Evolutionary conservation across 1,284 basidiomycete genomes (phyloP).

Genomic region (Mycena citricolor): DNA sequence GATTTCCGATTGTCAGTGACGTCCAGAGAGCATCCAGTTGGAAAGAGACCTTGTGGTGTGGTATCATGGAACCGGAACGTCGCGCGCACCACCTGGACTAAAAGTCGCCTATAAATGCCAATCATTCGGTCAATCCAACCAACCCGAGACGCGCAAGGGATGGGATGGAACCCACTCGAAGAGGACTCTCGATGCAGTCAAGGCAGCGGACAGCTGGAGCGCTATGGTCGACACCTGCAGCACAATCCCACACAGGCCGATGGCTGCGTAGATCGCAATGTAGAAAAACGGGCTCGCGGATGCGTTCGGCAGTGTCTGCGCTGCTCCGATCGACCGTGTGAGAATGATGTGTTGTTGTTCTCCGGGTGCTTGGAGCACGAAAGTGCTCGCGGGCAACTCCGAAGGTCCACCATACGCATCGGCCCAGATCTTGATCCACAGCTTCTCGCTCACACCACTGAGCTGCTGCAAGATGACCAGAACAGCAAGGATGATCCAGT

Average conservation of each 20-base stretch:
- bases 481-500: slow-evolving; percentile 51
- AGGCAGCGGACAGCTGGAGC: slow-evolving; percentile 14
- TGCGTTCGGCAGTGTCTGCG: slow-evolving; percentile 48
- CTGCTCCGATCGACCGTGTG: slow-evolving; percentile 33
- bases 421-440: slow-evolving; percentile 70
- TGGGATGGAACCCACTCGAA: slow-evolving; percentile 2
- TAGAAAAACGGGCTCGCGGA: slow-evolving; percentile 7
- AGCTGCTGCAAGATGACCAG: slow-evolving; percentile 51
- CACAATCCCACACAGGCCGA: slow-evolving; percentile 6
- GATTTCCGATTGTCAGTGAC: slow-evolving; percentile 17
- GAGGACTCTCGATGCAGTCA: slow-evolving; percentile 11
- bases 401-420: slow-evolving; percentile 59
- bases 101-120: slow-evolving; percentile 7
- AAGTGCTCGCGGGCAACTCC: no score
- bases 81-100: slow-evolving; percentile 15
- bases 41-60: slow-evolving; percentile 35
- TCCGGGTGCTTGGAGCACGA: slow-evolving; percentile 54
- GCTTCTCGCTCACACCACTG: slow-evolving; percentile 58
- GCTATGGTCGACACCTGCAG: slow-evolving; percentile 9
- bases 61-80: slow-evolving; percentile 34
- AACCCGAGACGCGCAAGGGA: no score
- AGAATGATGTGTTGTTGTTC: slow-evolving; percentile 14
- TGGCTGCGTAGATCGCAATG: slow-evolving; percentile 4
- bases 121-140: background rate
- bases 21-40: no score